Conservation (phyloP, 73 alveolate genomes). For the Paramecium sonneborni region DNA sequence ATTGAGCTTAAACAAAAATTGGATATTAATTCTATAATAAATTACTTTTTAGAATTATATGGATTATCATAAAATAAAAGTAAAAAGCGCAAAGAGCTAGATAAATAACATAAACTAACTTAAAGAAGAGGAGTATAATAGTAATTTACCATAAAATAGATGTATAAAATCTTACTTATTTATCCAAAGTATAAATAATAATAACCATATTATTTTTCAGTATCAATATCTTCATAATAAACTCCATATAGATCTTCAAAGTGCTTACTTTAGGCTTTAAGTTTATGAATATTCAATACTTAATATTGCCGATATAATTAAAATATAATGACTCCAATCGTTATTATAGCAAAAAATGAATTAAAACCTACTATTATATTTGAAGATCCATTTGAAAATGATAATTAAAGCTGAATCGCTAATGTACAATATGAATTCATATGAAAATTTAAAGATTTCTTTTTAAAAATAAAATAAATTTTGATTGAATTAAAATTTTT, state of each 20-base stretch:
- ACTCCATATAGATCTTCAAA: neutral
- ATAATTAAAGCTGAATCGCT: neutral
- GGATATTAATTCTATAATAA: neutral
- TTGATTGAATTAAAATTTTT: too few species aligned
- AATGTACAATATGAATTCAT: too few species aligned
- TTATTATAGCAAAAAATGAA: neutral
- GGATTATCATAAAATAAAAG: neutral
- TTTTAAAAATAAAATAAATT: too few species aligned
- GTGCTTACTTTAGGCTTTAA: neutral
- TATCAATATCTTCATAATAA: neutral
- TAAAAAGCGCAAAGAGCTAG: neutral
- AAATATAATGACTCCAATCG: neutral
- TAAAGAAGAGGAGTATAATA: neutral
- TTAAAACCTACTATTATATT: neutral
- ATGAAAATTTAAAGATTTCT: too few species aligned
- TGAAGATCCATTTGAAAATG: neutral
- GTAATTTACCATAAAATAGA: neutral
- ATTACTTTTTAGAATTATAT: neutral
- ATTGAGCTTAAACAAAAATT: neutral
- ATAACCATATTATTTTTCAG: neutral
- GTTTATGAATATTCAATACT: neutral
- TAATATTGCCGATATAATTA: neutral
- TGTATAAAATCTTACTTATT: neutral
- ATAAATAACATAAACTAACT: neutral
- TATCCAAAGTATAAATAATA: neutral